phyloP scores from a whole-genome alignment of 306 rosid genomes.

The Comarum palustre region DNA sequence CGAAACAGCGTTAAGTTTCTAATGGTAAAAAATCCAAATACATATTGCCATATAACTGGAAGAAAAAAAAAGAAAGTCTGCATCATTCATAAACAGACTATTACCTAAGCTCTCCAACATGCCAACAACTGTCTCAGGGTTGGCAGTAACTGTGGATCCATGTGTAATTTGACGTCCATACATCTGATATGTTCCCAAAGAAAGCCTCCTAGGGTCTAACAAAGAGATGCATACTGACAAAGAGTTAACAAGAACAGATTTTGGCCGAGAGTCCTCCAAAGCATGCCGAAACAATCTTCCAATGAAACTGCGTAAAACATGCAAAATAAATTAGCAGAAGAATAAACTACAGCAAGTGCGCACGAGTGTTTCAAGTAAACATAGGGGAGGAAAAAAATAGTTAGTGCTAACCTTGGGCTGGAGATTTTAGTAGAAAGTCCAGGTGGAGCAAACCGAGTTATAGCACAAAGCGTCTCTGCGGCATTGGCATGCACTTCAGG shows the following conservation, averaged over 20 bases:
- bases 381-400: not conserved
- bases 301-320: constrained; percentile 58
- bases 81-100: not conserved
- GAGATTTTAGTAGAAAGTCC: constrained; percentile 75
- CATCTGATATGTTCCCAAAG: constrained; percentile 58
- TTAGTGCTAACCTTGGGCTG: constrained; percentile 73
- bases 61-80: not conserved
- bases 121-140: constrained; percentile 92
- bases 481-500: constrained; percentile 96
- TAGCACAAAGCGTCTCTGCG: constrained; percentile 93
- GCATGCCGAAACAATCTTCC: constrained; percentile 90
- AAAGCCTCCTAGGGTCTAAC: constrained; percentile 81
- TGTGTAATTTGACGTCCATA: constrained; percentile 70
- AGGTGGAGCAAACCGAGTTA: constrained; percentile 92
- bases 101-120: constrained; percentile 92
- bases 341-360: constrained; percentile 13
- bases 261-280: constrained; percentile 87
- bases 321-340: constrained; percentile 18
- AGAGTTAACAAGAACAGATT: constrained; percentile 87
- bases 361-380: not conserved
- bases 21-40: not conserved
- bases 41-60: not conserved
- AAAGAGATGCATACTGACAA: constrained; percentile 90
- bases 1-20: constrained; percentile 15
- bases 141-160: constrained; percentile 60